A percentile compares a stretch with the other conserved stretches of the same genome.
These are phyloP conservation scores for Chloris gayana DNA, from an alignment of 176 grass and related monocot species.

Conservation along the genomic window DNA sequence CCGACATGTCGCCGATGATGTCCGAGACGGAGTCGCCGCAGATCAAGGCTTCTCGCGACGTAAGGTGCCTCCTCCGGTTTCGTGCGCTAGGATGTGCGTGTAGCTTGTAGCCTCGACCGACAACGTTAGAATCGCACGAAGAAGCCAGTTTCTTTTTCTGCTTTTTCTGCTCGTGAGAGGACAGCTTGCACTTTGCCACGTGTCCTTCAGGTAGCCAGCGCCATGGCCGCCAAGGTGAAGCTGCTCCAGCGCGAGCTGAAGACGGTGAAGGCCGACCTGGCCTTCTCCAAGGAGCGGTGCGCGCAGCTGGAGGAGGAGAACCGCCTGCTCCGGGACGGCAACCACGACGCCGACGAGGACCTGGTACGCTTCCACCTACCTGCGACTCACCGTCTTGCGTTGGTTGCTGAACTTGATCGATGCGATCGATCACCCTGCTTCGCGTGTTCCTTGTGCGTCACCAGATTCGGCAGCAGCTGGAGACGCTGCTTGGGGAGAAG, in stretches of 20 bases:
- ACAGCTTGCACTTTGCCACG: conserved; percentile 6
- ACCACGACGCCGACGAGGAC: conserved; percentile 80
- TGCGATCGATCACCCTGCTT: neutral
- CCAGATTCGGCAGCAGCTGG: conserved; percentile 82
- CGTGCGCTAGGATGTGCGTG: conserved; percentile 7
- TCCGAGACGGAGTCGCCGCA: conserved; percentile 64
- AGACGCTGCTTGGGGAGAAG: conserved; percentile 89
- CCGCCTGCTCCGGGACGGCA: conserved; percentile 59
- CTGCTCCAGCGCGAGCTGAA: conserved; percentile 82
- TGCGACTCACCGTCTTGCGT: no score
- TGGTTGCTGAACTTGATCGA: no score
- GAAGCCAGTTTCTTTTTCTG: neutral
- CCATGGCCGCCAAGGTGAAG: conserved; percentile 94
- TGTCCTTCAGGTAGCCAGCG: conserved; percentile 65
- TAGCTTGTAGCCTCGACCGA: neutral
- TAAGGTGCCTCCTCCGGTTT: conserved; percentile 71
- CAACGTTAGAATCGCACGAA: neutral
- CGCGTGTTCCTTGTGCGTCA: neutral
- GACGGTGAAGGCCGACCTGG: conserved; percentile 79
- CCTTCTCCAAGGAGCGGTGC: conserved; percentile 84
- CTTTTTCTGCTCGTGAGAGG: conserved; percentile 2
- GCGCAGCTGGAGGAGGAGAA: conserved; percentile 93
- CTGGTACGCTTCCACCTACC: conserved; percentile 51
- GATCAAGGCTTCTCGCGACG: conserved; percentile 91
- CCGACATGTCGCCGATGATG: conserved; percentile 40